These are phyloP conservation scores for Plasmodium knowlesi DNA, from an alignment of 169 alveolate species.

Conservation along the genomic window DNA sequence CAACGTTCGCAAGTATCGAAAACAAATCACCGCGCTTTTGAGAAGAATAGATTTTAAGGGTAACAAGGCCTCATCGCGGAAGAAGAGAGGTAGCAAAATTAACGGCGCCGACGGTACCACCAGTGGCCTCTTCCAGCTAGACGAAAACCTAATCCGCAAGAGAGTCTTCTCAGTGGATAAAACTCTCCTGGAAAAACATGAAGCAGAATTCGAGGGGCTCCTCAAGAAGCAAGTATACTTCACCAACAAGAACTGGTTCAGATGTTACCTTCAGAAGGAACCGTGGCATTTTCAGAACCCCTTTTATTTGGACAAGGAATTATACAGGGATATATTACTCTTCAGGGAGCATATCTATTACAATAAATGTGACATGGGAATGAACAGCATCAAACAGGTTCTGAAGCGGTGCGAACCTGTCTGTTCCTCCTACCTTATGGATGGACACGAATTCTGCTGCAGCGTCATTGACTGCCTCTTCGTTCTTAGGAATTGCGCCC, in stretches of 20 bases:
- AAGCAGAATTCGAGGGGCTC: slow-evolving; percentile 33
- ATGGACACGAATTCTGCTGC: slow-evolving; percentile 12
- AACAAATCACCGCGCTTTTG: neutral
- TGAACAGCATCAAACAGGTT: slow-evolving; percentile 60
- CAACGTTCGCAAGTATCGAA: slow-evolving; percentile 4
- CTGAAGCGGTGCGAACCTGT: slow-evolving; percentile 69
- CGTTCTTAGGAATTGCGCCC: slow-evolving; percentile 63
- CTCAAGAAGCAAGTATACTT: slow-evolving; percentile 52
- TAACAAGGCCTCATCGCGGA: neutral
- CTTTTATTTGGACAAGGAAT: slow-evolving; percentile 22
- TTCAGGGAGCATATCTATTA: slow-evolving; percentile 50
- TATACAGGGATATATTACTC: slow-evolving; percentile 27
- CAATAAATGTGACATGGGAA: slow-evolving; percentile 23
- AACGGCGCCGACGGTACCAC: neutral
- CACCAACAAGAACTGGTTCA: slow-evolving; percentile 63
- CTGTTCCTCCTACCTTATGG: slow-evolving; percentile 7
- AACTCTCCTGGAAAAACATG: neutral
- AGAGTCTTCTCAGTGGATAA: slow-evolving; percentile 28
- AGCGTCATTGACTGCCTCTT: slow-evolving; percentile 55
- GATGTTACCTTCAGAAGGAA: slow-evolving; percentile 12
- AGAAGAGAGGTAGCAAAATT: neutral
- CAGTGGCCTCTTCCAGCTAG: slow-evolving; percentile 28
- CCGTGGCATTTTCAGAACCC: slow-evolving; percentile 26
- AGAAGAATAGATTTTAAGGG: slow-evolving; percentile 19
- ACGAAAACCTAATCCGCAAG: slow-evolving; percentile 17